Conservation (phyloP, 176 grass and related monocot species). For the Olyra latifolia region DNA sequence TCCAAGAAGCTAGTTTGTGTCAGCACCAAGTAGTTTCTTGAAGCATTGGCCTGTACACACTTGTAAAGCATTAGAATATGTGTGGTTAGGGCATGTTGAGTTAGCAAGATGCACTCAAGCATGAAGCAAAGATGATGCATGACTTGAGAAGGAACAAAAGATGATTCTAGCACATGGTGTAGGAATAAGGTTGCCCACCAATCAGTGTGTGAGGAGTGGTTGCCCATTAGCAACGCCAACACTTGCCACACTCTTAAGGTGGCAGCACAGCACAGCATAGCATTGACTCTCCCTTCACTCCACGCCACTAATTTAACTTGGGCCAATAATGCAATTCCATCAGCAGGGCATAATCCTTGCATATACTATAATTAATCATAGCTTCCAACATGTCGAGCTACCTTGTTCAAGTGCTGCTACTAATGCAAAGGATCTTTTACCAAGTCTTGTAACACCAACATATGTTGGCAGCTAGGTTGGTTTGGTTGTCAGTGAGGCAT, state of each 20-base stretch:
- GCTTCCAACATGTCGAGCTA: neutral
- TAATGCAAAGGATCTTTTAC: neutral
- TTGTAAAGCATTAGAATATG: slow-evolving; percentile 26
- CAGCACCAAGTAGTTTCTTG: slow-evolving; percentile 15
- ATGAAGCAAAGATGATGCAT: neutral
- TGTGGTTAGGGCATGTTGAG: neutral
- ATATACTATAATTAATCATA: neutral
- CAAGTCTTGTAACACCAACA: neutral
- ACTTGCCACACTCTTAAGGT: slow-evolving; percentile 30
- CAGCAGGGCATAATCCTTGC: slow-evolving; percentile 13
- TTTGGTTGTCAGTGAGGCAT: neutral
- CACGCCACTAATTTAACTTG: slow-evolving; percentile 32
- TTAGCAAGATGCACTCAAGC: slow-evolving; percentile 21
- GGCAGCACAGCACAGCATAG: neutral
- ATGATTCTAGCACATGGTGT: slow-evolving; percentile 34
- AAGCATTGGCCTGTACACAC: neutral
- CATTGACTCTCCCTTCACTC: slow-evolving; percentile 36
- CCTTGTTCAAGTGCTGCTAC: neutral
- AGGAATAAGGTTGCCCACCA: slow-evolving; percentile 24
- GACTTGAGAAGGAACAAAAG: slow-evolving; percentile 48
- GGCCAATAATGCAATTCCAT: neutral
- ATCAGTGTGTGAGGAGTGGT: slow-evolving; percentile 23
- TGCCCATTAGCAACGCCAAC: slow-evolving; percentile 38
- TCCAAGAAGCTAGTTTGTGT: neutral
- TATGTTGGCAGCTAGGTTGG: neutral